Evolutionary conservation across 345 rosid genomes (phyloP).

Genomic region (Eucalyptus pauciflora): DNA sequence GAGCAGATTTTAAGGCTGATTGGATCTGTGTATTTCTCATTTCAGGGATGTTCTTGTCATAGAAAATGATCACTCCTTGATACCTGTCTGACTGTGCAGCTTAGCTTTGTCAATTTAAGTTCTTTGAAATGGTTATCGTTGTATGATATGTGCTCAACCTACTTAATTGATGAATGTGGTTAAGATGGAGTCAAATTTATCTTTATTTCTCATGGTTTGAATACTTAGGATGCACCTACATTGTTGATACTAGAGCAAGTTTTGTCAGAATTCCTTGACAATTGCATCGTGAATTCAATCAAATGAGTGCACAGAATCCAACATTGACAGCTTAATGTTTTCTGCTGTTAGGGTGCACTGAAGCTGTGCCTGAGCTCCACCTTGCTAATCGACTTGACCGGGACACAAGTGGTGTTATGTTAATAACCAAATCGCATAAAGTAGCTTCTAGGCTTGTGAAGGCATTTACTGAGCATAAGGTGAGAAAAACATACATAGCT

Average conservation of each 20-base stretch:
- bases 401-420: slow-evolving; percentile 82
- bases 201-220: background rate
- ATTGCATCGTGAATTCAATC: background rate
- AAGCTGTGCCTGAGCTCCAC: slow-evolving; percentile 37
- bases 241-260: background rate
- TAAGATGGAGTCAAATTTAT: background rate
- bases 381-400: slow-evolving; percentile 90
- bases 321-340: background rate
- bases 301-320: background rate
- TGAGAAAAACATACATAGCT: slow-evolving; percentile 71
- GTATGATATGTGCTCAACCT: background rate
- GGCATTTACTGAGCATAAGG: slow-evolving; percentile 68
- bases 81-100: background rate
- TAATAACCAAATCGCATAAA: slow-evolving; percentile 74
- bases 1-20: background rate
- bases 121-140: background rate
- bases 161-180: background rate
- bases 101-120: background rate
- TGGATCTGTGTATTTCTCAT: background rate
- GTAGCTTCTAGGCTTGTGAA: slow-evolving; percentile 80
- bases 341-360: slow-evolving; percentile 13
- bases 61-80: background rate
- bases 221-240: background rate
- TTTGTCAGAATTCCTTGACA: background rate
- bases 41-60: background rate